A percentile compares a stretch with the other conserved stretches of the same genome.
phyloP scores from a whole-genome alignment of 1,284 basidiomycete genomes.

The Pascua sp. region DNA sequence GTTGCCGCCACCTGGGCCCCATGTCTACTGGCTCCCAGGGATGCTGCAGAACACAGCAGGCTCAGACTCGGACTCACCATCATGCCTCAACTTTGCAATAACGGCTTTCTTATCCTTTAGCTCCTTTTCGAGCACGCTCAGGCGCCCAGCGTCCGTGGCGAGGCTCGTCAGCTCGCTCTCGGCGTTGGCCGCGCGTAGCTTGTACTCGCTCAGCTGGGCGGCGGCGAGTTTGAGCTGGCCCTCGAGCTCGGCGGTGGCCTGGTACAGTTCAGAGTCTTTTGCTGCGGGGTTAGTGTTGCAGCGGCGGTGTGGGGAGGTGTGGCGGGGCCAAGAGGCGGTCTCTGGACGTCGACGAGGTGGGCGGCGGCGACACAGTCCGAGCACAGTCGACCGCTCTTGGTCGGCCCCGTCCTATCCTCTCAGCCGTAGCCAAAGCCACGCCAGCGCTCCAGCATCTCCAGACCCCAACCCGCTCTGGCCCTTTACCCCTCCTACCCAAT shows the following conservation, averaged over 20 bases:
- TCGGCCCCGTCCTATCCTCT: neutral
- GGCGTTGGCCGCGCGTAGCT: constrained; percentile 76
- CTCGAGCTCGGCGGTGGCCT: constrained; percentile 78
- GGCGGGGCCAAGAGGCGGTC: neutral
- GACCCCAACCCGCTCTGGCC: no score
- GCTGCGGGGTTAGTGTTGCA: constrained; percentile 34
- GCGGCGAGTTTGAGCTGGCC: constrained; percentile 66
- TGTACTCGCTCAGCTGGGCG: constrained; percentile 74
- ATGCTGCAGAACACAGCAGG: no score
- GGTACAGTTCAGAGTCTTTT: constrained; percentile 57
- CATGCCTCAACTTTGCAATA: constrained; percentile 88
- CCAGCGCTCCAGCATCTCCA: no score
- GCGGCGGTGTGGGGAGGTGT: neutral
- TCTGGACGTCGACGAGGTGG: neutral
- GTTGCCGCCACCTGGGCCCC: no score
- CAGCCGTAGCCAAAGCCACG: neutral
- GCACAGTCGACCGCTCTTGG: no score
- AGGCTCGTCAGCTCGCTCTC: constrained; percentile 72
- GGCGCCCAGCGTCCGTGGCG: constrained; percentile 62
- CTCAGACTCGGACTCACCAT: constrained; percentile 65
- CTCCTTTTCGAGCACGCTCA: constrained; percentile 74
- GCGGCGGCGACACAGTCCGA: no score
- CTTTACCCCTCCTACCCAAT: no score
- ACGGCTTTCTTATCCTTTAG: constrained; percentile 90
- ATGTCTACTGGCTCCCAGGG: no score